Evolutionary conservation across 305 asterid genomes (phyloP).

Genomic region (Fraxinus dipetala): DNA sequence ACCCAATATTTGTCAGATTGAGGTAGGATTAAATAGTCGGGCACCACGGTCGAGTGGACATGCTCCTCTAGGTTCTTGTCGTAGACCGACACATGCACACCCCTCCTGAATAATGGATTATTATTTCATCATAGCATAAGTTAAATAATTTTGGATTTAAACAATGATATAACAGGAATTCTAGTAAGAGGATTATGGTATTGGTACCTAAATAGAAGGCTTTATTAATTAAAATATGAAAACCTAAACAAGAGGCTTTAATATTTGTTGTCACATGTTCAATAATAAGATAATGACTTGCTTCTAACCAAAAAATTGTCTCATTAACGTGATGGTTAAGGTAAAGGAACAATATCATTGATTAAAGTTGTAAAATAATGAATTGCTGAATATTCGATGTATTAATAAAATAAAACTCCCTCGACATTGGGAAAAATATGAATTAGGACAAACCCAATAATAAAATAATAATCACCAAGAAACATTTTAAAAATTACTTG

Average conservation of each 20-base stretch:
- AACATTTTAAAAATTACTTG: background rate
- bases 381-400: background rate
- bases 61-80: constrained; percentile 79
- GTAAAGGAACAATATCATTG: background rate
- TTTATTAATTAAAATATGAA: background rate
- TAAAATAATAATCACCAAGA: background rate
- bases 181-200: background rate
- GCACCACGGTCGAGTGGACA: constrained; percentile 40
- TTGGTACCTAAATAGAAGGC: background rate
- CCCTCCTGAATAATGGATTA: constrained; percentile 34
- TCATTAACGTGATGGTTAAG: background rate
- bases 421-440: background rate
- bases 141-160: background rate
- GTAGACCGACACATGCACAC: constrained; percentile 64
- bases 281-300: background rate
- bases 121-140: background rate
- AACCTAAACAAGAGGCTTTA: background rate
- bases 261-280: background rate
- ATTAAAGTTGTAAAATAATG: background rate
- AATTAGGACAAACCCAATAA: background rate
- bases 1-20: constrained; percentile 57
- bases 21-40: constrained; percentile 52
- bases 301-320: background rate
- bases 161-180: background rate
- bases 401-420: too few relatives aligned